Conservation (phyloP, 2,329 filamentous ascomycete genomes). For the Sphaerostilbella broomeana region DNA sequence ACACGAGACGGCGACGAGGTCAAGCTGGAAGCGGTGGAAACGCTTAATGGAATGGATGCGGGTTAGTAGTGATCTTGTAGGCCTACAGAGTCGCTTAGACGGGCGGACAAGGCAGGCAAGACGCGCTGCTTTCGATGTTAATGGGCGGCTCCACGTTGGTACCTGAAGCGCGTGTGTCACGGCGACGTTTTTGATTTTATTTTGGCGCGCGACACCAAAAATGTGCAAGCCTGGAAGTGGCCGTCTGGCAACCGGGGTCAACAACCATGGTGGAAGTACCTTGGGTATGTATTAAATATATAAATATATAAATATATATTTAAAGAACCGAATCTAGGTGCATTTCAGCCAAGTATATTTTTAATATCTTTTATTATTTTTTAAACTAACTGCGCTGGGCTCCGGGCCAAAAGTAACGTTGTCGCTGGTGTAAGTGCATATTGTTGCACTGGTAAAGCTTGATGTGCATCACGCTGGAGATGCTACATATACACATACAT, state of each 20-base stretch:
- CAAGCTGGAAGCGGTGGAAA: not conserved
- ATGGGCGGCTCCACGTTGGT: slow-evolving; percentile 7
- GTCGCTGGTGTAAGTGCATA: too few species aligned
- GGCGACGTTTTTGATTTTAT: too few species aligned
- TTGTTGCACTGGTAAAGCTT: too few species aligned
- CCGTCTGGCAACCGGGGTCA: slow-evolving; percentile 7
- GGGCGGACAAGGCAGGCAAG: slow-evolving; percentile 1
- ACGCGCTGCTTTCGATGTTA: slow-evolving; percentile 6
- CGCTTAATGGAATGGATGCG: not conserved
- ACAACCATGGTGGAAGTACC: not conserved
- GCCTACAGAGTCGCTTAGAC: slow-evolving; percentile 1
- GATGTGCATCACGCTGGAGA: too few species aligned
- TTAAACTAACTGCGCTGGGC: too few species aligned
- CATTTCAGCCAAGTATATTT: too few species aligned
- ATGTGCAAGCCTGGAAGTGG: slow-evolving; percentile 1
- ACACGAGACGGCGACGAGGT: not conserved
- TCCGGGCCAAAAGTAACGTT: too few species aligned
- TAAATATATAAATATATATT: too few species aligned
- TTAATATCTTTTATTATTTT: too few species aligned
- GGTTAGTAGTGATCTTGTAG: slow-evolving; percentile 3
- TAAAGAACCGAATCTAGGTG: too few species aligned
- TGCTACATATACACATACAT: too few species aligned
- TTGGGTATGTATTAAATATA: too few species aligned
- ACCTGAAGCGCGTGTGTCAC: slow-evolving; percentile 9
- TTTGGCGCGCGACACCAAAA: slow-evolving; percentile 7